Conservation (phyloP, 306 rosid genomes). For the Canavalia gladiata region DNA sequence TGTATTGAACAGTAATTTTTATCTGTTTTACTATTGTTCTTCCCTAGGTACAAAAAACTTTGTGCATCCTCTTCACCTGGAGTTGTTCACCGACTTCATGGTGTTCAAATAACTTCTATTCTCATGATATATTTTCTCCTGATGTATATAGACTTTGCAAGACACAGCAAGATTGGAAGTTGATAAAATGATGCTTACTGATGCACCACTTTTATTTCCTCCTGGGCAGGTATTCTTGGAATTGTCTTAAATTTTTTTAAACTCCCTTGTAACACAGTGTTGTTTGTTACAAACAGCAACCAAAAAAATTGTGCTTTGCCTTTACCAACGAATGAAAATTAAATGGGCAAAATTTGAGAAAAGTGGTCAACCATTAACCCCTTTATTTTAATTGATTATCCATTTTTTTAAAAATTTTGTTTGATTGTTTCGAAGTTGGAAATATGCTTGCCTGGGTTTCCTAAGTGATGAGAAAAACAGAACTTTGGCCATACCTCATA, state of each 20-base stretch:
- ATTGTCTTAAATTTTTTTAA: constrained; percentile 2
- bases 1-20: constrained; percentile 16
- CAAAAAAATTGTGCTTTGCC: background rate
- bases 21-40: constrained; percentile 23
- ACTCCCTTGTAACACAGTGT: constrained; percentile 20
- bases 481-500: background rate
- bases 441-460: constrained; percentile 24
- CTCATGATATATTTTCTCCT: constrained; percentile 34
- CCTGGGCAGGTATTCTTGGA: constrained; percentile 85
- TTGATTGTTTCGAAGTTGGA: constrained; percentile 19
- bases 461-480: background rate
- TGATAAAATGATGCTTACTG: constrained; percentile 96
- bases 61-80: constrained; percentile 17
- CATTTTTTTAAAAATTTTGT: background rate
- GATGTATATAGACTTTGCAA: constrained; percentile 59
- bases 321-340: background rate
- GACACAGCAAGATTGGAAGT: constrained; percentile 71
- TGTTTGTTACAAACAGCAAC: constrained; percentile 32
- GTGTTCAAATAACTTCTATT: constrained; percentile 21
- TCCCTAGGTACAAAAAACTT: background rate
- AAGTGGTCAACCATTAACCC: background rate
- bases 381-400: background rate
- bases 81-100: constrained; percentile 19
- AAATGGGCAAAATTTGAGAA: constrained; percentile 10
- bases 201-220: constrained; percentile 92